These are phyloP conservation scores for Smittium culicis DNA, from an alignment of 371 early-diverging fungal species.

Conservation along the genomic window DNA sequence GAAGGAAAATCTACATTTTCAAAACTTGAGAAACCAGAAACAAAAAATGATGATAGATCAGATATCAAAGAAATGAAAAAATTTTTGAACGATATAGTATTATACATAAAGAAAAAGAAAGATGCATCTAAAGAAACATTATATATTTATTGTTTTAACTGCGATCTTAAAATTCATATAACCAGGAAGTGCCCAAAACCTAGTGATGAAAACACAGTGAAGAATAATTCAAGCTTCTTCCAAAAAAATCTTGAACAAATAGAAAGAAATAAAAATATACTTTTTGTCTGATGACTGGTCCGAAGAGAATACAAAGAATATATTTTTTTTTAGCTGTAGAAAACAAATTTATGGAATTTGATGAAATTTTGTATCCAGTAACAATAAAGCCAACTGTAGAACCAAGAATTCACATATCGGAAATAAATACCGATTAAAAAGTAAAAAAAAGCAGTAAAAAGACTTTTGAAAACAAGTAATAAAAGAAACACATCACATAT, in stretches of 20 bases:
- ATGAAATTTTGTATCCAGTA: background rate
- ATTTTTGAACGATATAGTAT: background rate
- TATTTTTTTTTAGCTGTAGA: background rate
- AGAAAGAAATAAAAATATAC: background rate
- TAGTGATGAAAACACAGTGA: background rate
- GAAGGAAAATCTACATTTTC: background rate
- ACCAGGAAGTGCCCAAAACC: background rate
- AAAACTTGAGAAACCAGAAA: background rate
- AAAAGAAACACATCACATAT: background rate
- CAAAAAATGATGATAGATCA: background rate
- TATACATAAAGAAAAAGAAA: background rate
- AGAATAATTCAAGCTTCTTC: background rate
- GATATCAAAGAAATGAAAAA: background rate
- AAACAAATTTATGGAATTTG: background rate
- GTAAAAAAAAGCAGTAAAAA: background rate
- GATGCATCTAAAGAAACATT: background rate
- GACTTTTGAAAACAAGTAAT: background rate
- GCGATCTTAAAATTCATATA: background rate
- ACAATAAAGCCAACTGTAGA: background rate
- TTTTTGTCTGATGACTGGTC: background rate
- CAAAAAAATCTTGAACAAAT: background rate
- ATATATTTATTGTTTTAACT: background rate
- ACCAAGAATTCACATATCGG: background rate
- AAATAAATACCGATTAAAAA: background rate
- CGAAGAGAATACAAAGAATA: background rate